Evolutionary conservation across 1,284 basidiomycete genomes (phyloP).

Genomic region (Tylopilus sp.): DNA sequence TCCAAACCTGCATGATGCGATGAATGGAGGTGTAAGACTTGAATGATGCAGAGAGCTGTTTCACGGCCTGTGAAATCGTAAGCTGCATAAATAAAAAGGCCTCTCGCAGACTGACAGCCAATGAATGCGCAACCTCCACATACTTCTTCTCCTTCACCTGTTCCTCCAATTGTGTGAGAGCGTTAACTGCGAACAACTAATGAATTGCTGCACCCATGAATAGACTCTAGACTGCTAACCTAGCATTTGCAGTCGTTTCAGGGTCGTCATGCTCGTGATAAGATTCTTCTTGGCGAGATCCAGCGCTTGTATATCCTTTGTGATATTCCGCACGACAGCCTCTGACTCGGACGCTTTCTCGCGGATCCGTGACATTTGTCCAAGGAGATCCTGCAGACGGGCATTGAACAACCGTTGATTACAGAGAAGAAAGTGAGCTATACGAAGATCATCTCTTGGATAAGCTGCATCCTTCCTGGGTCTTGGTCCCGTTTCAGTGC

Average conservation of each 20-base stretch:
- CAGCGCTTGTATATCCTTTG: conserved; percentile 95
- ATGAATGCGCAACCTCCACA: conserved; percentile 83
- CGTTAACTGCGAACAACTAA: conserved; percentile 69
- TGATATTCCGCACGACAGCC: conserved; percentile 95
- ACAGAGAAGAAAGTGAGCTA: conserved; percentile 25
- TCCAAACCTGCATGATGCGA: conserved; percentile 81
- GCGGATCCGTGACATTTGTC: conserved; percentile 93
- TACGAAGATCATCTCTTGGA: conserved; percentile 95
- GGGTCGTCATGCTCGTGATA: conserved; percentile 88
- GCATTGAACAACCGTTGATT: conserved; percentile 11
- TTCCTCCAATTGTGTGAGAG: conserved; percentile 84
- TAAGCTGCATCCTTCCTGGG: conserved; percentile 85
- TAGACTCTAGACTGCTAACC: conserved; percentile 60
- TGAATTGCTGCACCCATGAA: conserved; percentile 4
- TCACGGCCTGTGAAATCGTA: conserved; percentile 74
- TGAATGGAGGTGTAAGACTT: conserved; percentile 81
- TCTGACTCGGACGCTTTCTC: conserved; percentile 98
- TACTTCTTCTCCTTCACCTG: conserved; percentile 85
- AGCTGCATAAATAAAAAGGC: conserved; percentile 12
- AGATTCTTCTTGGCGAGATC: conserved; percentile 97
- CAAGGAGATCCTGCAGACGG: conserved; percentile 80
- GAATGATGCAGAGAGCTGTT: conserved; percentile 84
- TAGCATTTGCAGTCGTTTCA: conserved; percentile 95
- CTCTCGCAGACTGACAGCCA: conserved; percentile 65
- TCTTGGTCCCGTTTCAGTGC: conserved; percentile 84